These are phyloP conservation scores for Cyathus striatus DNA, from an alignment of 768 basidiomycete species.

Conservation along the genomic window DNA sequence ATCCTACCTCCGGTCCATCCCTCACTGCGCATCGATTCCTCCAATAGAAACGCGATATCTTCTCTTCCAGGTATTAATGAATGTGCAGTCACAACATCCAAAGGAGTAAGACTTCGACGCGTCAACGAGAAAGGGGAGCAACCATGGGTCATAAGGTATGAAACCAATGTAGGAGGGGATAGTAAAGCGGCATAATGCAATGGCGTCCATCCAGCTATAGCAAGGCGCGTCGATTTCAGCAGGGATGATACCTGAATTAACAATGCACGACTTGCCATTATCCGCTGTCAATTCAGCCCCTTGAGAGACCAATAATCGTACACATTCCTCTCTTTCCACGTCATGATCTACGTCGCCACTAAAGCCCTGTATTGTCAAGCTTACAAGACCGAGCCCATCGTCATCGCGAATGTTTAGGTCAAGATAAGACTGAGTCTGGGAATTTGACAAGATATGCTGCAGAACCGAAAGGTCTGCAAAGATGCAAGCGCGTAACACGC, in stretches of 20 bases:
- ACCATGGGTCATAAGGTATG: slow-evolving; percentile 89
- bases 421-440: slow-evolving; percentile 57
- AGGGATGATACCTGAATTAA: slow-evolving; percentile 3
- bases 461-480: slow-evolving; percentile 74
- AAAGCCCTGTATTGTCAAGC: slow-evolving; percentile 75
- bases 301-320: slow-evolving; percentile 72
- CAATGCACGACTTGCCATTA: slow-evolving; percentile 41
- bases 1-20: slow-evolving; percentile 79
- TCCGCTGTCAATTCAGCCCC: slow-evolving; percentile 70
- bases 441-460: slow-evolving; percentile 66
- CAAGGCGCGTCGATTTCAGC: slow-evolving; percentile 3
- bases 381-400: slow-evolving; percentile 79
- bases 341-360: slow-evolving; percentile 78
- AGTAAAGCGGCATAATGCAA: slow-evolving; percentile 88
- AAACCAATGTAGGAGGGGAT: slow-evolving; percentile 86
- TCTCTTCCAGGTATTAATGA: slow-evolving; percentile 76
- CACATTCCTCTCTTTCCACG: slow-evolving; percentile 88
- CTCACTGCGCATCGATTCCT: slow-evolving; percentile 82
- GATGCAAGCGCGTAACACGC: slow-evolving; percentile 66
- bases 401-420: slow-evolving; percentile 76
- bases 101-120: slow-evolving; percentile 72
- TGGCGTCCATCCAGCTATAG: slow-evolving; percentile 88
- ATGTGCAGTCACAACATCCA: slow-evolving; percentile 87
- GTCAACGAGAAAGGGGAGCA: slow-evolving; percentile 80
- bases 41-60: slow-evolving; percentile 81